phyloP scores from a whole-genome alignment of 176 grass and related monocot species.

The Hordeum marinum region DNA sequence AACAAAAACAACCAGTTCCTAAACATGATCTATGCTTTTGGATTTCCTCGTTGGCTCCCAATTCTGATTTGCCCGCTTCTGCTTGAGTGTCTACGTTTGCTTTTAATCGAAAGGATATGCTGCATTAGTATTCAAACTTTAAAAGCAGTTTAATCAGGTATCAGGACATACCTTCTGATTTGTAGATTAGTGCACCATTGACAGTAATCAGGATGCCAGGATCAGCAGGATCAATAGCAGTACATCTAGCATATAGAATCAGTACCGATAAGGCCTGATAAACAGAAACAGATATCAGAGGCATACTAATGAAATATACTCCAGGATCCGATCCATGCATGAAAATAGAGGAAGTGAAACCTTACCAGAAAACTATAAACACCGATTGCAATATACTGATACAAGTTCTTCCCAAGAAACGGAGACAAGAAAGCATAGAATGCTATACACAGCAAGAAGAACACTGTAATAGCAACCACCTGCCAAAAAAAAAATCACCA shows the following conservation, averaged over 20 bases:
- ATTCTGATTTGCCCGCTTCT: constrained; percentile 31
- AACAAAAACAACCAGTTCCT: constrained; percentile 54
- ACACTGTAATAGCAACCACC: constrained; percentile 98
- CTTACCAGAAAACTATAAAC: constrained; percentile 95
- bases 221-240: constrained; percentile 97
- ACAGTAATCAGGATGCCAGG: constrained; percentile 72
- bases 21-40: constrained; percentile 57
- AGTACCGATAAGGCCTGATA: constrained; percentile 81
- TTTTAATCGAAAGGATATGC: constrained; percentile 28
- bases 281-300: constrained; percentile 26
- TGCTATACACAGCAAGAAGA: constrained; percentile 84
- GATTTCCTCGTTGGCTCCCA: background rate
- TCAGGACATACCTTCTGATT: constrained; percentile 46
- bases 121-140: constrained; percentile 33
- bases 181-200: constrained; percentile 56
- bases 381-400: constrained; percentile 61
- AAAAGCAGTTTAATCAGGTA: constrained; percentile 14
- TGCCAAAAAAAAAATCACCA: constrained; percentile 18
- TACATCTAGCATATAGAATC: constrained; percentile 86
- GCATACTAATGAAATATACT: constrained; percentile 13
- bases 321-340: background rate
- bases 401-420: constrained; percentile 71
- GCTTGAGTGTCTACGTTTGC: constrained; percentile 30
- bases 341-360: background rate
- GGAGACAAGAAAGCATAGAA: constrained; percentile 99